Base-by-base conservation (phyloP, 2,329 filamentous ascomycete species). In the Alternaria conjuncta region DNA sequence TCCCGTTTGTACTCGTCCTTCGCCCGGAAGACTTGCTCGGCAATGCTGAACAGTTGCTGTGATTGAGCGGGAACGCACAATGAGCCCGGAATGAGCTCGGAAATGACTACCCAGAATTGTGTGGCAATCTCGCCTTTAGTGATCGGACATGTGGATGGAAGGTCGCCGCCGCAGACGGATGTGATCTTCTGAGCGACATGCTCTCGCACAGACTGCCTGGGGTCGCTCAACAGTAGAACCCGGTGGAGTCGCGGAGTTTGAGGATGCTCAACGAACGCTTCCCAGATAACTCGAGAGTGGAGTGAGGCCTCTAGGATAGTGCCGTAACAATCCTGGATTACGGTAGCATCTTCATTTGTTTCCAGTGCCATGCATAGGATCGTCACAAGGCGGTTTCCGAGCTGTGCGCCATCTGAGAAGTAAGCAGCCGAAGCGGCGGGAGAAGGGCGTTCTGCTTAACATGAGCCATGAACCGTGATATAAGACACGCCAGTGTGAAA, bases 251-350 rank as follows among this genome's bases (percentile, higher is more conserved):
- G 60, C 7, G 66, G 36, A 21, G 71, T 49, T 25, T 75, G 69
- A 6, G 65, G 18, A 41, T 75, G 70, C 20, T 55, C 51, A 36
- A 69, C 70, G 53, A 81, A 81, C 9, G 73, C 69, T 13, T 75
- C 63, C 79, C 79, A 81, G 6, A 80, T 63, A 6, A 46, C 64
- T 32, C 68, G 67, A 23, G 73, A 80, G 60, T 79, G 78, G 15
- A 80, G 64, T 6, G 75, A 79, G 36, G 77, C 76, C 62, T 81
- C 79, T 1, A 81, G 32, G 15, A 81, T 75, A 1, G 69, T 71
- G 12, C 72, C 71, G 53, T 79, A 80, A 12, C 73, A 73, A 15
- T 74, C 60, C 36, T 64, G 70, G 6, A 72, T 66, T 7, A 71
- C 43, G 7, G 55, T 26, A 23, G 72, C 57, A 18, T 73, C 68